Evolutionary conservation across 306 rosid species (phyloP).

Genomic region (Parietaria judaica): DNA sequence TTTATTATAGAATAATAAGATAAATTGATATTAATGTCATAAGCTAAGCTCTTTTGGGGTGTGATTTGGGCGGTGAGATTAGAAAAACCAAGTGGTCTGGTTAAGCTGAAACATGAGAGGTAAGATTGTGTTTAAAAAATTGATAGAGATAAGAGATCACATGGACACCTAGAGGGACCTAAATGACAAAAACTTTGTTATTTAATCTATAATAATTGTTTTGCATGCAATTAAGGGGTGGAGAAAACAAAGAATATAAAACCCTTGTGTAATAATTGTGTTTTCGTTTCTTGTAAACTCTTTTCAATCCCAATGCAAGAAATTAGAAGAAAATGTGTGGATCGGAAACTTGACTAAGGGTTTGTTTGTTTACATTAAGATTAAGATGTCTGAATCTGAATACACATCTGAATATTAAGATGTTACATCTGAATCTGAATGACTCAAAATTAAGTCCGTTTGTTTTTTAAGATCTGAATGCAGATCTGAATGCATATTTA

Average conservation of each 20-base stretch:
- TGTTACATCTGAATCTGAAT: no score
- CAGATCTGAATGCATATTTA: no score
- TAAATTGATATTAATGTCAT: no score
- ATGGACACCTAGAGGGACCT: conserved; percentile 63
- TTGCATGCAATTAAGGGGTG: conserved; percentile 25
- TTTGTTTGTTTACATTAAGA: no score
- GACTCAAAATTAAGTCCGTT: no score
- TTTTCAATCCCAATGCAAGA: conserved; percentile 13
- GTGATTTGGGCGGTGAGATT: conserved; percentile 46
- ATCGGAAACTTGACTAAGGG: no score
- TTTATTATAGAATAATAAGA: no score
- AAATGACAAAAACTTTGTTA: conserved; percentile 50
- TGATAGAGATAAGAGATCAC: conserved; percentile 60
- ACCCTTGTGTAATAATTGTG: not conserved
- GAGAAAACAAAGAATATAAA: no score
- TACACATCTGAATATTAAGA: no score
- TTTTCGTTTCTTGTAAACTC: conserved; percentile 3
- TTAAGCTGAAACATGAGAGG: conserved; percentile 61
- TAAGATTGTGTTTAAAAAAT: conserved; percentile 54
- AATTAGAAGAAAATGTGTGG: not conserved
- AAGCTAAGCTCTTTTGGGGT: no score
- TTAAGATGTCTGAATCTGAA: no score
- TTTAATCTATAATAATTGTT: not conserved
- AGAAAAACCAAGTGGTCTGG: conserved; percentile 63
- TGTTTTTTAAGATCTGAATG: no score